phyloP scores from a whole-genome alignment of 2,329 filamentous ascomycete genomes.

The Chaetomiaceae sp. region DNA sequence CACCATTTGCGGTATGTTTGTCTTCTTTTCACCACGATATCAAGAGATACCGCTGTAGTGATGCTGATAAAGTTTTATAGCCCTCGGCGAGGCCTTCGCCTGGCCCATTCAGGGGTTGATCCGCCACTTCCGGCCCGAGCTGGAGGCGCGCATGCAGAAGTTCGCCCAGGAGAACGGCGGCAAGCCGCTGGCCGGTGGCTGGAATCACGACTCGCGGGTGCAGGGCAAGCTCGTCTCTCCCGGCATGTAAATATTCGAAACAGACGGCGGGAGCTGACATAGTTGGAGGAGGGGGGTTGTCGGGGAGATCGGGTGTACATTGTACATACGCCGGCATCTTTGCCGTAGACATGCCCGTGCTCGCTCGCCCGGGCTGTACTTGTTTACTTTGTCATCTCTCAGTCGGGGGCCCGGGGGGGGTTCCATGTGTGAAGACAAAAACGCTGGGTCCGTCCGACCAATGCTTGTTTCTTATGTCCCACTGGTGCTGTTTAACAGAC shows the following conservation, averaged over 20 bases:
- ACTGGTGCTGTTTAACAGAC: too few species aligned
- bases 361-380: too few species aligned
- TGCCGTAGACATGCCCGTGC: too few species aligned
- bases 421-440: too few species aligned
- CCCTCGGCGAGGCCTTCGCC: slow-evolving; percentile 93
- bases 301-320: too few species aligned
- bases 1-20: slow-evolving; percentile 81
- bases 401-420: not conserved
- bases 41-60: too few species aligned
- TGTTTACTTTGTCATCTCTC: too few species aligned
- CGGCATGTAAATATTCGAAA: slow-evolving; percentile 65
- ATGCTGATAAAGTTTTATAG: slow-evolving; percentile 37
- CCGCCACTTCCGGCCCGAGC: slow-evolving; percentile 92
- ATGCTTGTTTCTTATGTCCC: too few species aligned
- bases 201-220: slow-evolving; percentile 66
- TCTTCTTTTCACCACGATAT: not conserved
- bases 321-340: too few species aligned
- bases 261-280: too few species aligned
- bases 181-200: slow-evolving; percentile 76
- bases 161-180: slow-evolving; percentile 69
- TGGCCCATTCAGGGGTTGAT: slow-evolving; percentile 99
- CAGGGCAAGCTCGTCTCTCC: slow-evolving; percentile 83
- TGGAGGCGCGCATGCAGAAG: slow-evolving; percentile 83
- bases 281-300: too few species aligned
- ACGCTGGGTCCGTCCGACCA: too few species aligned